Base-by-base conservation (phyloP, 805 yeast genomes). In the Candida railenensis region DNA sequence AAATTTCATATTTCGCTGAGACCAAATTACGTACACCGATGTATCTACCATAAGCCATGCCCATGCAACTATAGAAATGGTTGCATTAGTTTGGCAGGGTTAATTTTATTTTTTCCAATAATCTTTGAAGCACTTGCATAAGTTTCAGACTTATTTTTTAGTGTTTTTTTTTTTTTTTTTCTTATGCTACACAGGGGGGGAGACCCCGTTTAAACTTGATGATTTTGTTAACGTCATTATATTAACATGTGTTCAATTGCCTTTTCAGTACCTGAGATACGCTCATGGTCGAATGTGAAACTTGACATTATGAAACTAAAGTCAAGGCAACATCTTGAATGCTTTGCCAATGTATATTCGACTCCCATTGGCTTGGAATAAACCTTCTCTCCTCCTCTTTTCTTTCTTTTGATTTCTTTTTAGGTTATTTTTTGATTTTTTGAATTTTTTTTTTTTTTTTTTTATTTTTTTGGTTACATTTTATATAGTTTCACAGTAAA, bases 371-470 rank as follows among this genome's bases (percentile, higher is more conserved):
- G 11, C 30, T 11, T 25, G n/a, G n/a, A n/a, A 25, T 25, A 25
- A 25, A 25, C 18, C 36, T 33, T 33, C 36, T 33, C 14, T 33
- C 18, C 15, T 33, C 14, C 18, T 33, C 15, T 33, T 33, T 33
- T 15, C 7, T 33, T 33, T 33, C 14, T 15, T 33, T 33, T 33
- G 7, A 8, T 15, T 33, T 33, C 7, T 15, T 33, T 33, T 33
- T 15, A 7, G 8, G 7, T 33, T 16, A 5, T 38, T 14, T 48
- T 53, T 45, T 9, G 4, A 15, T 36, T 36, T 15, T 36, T 36
- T 36, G 7, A 9, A 4, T 20, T 36, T 36, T 36, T 36, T 36
- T 36, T 36, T 36, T 36, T 20, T 36, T 36, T 12, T n/a, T n/a
- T 36, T n/a, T 36, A 15, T 36, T 36, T 36, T 36, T 16, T 36